Base-by-base conservation (phyloP, 768 basidiomycete species). In the Leccinum subtestaceum region DNA sequence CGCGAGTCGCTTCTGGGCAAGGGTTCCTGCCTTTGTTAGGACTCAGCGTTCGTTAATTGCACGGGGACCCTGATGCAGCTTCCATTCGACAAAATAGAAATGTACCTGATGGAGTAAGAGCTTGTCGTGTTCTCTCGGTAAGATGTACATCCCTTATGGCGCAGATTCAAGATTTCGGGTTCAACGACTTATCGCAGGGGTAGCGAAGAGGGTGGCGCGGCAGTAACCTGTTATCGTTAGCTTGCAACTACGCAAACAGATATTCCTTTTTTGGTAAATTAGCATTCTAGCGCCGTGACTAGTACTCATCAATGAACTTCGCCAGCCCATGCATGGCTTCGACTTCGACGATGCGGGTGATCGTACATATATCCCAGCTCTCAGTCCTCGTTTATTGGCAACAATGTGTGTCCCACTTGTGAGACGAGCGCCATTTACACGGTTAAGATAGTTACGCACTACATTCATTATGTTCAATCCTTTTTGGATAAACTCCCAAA, bases 1-100 rank as follows among this genome's bases (percentile, higher is more conserved):
- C 5, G 96, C 96, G 15, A 99, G 86, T 43, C 97, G 89, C 67
- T 93, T 89, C 75, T 98, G 96, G 1, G 97, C 94, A 17, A 98
- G 84, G 61, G 83, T 86, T 23, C 97, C 97, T 27, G 88, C 84
- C 88, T 93, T 65, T 51, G 36, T 21, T 52, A n/a, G 27, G 48
- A 58, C 6, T 11, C 17, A 21, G 21, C 25, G 11, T 46, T 31
- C 29, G 29, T 4, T 4, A 52, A 45, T 45, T 45, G 43, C 11
- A 8, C 43, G n/a, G 6, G 45, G 17, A 40, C 17, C 38, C 38
- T 9, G 38, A 40, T 17, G 8, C 17, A 8, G 53, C 43, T 27
- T 53, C 21, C 31, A 48, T 13, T 31, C 7, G 38, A 56, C 43
- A 43, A 59, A 23, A 29, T 10, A 40, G 27, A 29, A 64, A 53